Conservation (phyloP, 192 early-diverging fungal species). For the Chytriomyces sp. region DNA sequence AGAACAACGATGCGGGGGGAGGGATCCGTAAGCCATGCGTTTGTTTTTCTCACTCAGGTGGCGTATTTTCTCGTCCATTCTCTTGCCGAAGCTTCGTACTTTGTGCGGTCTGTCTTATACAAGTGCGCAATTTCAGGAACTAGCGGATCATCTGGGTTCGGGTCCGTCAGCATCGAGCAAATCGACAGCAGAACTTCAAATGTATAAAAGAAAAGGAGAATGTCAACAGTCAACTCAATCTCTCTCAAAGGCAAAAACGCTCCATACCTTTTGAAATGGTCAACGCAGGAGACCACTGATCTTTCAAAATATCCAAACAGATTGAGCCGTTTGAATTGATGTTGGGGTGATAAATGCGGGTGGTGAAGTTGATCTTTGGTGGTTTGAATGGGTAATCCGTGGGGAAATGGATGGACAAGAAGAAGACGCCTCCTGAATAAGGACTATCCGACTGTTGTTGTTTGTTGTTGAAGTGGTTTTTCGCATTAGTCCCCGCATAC, state of each 20-base stretch:
- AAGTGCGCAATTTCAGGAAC: constrained; percentile 98
- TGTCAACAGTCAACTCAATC: neutral
- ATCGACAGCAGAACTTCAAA: constrained; percentile 88
- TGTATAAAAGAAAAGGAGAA: too few relatives aligned
- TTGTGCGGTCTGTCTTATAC: constrained; percentile 91
- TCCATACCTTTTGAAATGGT: constrained; percentile 90
- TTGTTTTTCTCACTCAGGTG: neutral
- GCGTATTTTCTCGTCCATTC: constrained; percentile 89
- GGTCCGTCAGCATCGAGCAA: constrained; percentile 97
- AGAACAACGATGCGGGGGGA: too few relatives aligned
- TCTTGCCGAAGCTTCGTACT: constrained; percentile 86
- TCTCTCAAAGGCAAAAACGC: constrained; percentile 19
- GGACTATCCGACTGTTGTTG: constrained; percentile 80
- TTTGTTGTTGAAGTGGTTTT: neutral
- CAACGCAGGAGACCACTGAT: constrained; percentile 98
- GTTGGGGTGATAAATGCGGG: constrained; percentile 98
- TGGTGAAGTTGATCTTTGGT: constrained; percentile 88
- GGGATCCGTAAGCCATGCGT: neutral
- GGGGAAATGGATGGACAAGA: constrained; percentile 96
- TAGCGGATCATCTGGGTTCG: constrained; percentile 96
- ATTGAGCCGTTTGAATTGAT: constrained; percentile 98
- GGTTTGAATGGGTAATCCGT: constrained; percentile 55
- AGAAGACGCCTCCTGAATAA: constrained; percentile 93
- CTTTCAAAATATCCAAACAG: constrained; percentile 96
- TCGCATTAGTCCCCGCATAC: too few relatives aligned